Conservation (phyloP, 495 filamentous ascomycete species). For the Annulohypoxylon nitens region DNA sequence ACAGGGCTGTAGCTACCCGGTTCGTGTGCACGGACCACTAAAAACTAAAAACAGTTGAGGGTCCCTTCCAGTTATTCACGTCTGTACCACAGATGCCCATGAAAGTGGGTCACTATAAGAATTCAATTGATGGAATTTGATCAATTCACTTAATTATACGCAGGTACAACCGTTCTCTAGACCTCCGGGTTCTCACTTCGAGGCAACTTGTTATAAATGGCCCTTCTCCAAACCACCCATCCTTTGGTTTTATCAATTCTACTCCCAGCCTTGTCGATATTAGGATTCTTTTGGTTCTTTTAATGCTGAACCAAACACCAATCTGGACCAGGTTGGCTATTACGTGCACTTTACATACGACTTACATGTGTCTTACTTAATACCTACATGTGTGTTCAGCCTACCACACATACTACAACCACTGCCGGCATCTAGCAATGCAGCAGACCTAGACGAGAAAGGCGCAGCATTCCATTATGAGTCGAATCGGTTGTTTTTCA, state of each 20-base stretch:
- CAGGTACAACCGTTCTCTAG: slow-evolving; percentile 1
- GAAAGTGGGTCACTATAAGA: not conserved
- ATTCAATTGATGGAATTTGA: not conserved
- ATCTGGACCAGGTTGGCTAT: not conserved
- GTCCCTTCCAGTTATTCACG: not conserved
- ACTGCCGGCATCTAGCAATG: slow-evolving; percentile 13
- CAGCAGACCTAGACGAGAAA: slow-evolving; percentile 7
- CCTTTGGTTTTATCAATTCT: slow-evolving; percentile 10
- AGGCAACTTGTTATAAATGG: slow-evolving; percentile 40
- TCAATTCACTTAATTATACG: slow-evolving; percentile 2
- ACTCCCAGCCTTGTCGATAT: slow-evolving; percentile 28
- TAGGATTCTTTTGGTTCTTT: slow-evolving; percentile 6
- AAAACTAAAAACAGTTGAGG: not conserved
- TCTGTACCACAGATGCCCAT: not conserved
- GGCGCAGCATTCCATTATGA: slow-evolving; percentile 25
- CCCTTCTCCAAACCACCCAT: slow-evolving; percentile 14
- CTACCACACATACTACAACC: not conserved
- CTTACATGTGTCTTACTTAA: slow-evolving; percentile 16
- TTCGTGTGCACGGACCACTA: slow-evolving; percentile 18
- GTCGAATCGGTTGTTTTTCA: slow-evolving; percentile 13
- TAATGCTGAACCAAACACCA: not conserved
- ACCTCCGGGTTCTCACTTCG: slow-evolving; percentile 43
- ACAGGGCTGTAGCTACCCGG: slow-evolving; percentile 5
- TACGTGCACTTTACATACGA: slow-evolving; percentile 5
- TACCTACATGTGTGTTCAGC: not conserved